These are phyloP conservation scores for Fraxinus paxiana DNA, from an alignment of 305 asterid species.

Conservation along the genomic window DNA sequence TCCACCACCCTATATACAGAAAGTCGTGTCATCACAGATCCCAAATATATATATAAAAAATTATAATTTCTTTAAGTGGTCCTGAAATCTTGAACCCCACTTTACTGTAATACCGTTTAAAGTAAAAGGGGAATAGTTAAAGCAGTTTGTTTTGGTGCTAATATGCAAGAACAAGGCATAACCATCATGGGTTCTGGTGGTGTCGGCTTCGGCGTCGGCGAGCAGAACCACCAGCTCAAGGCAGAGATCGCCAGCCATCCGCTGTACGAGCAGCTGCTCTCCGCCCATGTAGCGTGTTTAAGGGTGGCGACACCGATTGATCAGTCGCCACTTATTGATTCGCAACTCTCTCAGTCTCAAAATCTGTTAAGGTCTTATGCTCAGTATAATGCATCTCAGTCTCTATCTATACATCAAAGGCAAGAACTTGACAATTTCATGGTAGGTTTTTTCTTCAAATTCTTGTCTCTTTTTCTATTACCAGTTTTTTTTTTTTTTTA, in stretches of 20 bases:
- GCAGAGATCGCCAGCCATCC: conserved; percentile 93
- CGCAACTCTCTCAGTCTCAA: conserved; percentile 79
- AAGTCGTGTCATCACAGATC: neutral
- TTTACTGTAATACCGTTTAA: neutral
- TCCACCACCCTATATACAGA: neutral
- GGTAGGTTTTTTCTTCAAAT: conserved; percentile 38
- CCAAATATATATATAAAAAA: neutral
- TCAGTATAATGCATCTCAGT: conserved; percentile 30
- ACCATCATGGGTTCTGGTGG: conserved; percentile 36
- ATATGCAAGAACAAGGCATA: conserved; percentile 50
- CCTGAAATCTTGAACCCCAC: neutral
- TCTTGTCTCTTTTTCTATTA: neutral
- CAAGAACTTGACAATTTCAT: conserved; percentile 86
- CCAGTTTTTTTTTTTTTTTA: neutral
- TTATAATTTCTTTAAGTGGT: neutral
- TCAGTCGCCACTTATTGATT: conserved; percentile 81
- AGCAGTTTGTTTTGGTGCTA: neutral
- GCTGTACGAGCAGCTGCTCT: conserved; percentile 70
- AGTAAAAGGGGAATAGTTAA: neutral
- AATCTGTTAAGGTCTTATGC: conserved; percentile 65
- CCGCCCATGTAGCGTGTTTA: conserved; percentile 93
- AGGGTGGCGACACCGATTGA: conserved; percentile 98
- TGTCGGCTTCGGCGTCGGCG: conserved; percentile 25
- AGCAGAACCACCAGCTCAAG: conserved; percentile 54
- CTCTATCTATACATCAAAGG: conserved; percentile 56